These are phyloP conservation scores for Aspergillus bridgeri DNA, from an alignment of 495 filamentous ascomycete species.

Conservation along the genomic window DNA sequence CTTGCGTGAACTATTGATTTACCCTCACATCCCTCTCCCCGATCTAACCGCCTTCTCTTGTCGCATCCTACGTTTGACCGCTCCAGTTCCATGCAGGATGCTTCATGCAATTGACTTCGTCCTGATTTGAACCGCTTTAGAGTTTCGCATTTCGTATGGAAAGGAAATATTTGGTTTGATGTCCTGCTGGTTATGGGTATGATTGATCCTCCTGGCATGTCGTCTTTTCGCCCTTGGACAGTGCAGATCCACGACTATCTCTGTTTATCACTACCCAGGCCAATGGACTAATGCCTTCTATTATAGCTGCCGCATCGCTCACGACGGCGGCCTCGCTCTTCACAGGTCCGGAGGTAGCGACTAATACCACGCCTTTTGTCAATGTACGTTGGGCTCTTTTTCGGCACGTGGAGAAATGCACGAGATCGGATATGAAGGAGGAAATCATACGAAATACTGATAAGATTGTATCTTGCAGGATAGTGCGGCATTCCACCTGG, in stretches of 20 bases:
- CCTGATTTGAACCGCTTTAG: neutral
- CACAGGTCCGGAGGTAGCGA: slow-evolving; percentile 35
- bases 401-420: neutral
- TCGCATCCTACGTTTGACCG: slow-evolving; percentile 3
- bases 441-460: neutral
- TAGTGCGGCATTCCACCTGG: slow-evolving; percentile 61
- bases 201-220: neutral
- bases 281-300: slow-evolving; percentile 18
- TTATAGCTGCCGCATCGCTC: slow-evolving; percentile 22
- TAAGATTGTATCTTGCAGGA: slow-evolving; percentile 36
- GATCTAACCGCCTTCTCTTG: slow-evolving; percentile 5
- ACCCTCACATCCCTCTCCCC: slow-evolving; percentile 15
- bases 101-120: neutral
- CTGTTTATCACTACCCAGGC: neutral
- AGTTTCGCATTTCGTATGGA: neutral
- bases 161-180: neutral
- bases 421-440: slow-evolving; percentile 3
- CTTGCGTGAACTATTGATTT: slow-evolving; percentile 17
- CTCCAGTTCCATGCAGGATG: slow-evolving; percentile 1
- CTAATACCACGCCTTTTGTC: slow-evolving; percentile 31
- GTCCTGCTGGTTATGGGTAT: slow-evolving; percentile 9
- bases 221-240: neutral
- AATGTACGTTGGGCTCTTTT: slow-evolving; percentile 28
- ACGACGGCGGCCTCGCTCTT: slow-evolving; percentile 40
- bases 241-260: neutral